Base-by-base conservation (phyloP, 345 rosid species). In the Aquilaria sinensis region DNA sequence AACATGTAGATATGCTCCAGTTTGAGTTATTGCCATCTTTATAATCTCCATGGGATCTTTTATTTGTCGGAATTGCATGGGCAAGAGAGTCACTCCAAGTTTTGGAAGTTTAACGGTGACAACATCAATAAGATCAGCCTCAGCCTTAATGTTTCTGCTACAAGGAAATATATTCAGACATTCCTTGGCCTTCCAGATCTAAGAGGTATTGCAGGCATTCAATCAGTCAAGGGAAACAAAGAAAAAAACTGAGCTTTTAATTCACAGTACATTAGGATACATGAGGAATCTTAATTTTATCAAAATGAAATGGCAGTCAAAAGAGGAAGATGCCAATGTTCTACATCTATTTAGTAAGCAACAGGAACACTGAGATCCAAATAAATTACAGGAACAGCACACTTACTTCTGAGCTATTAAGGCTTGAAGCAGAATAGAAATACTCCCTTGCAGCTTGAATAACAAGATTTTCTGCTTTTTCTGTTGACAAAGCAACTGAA, bases 101-200 rank as follows among this genome's bases (percentile, higher is more conserved):
- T 80, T 80, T 66, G 97, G 96, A 65, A 94, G 99, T 69, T 88
- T 88, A 64, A 77, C 82, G 51, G 97, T 90, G 63, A 94, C 79
- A 63, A 94, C 97, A 63, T 88, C 91, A 41, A 90, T 86, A 55
- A 81, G 65, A 75, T 88, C 96, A 56, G 85, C 82, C 83, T 90
- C 99, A 16, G 91, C 89, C 81, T 77, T 84, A 67, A 94, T 86
- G 65, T 67, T 76, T 67, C 86, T 85, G 85, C 96, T 90, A 63
- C 71, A 82, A 61, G 95, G 89, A 77, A 86, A 85, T 68, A 94
- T 71, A 75, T 74, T 84, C 56, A 94, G 79, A 75, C 97, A 94
- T 75, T 90, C 99, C 81, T 83, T 94, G 31, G 99, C 99, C 82
- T 78, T 90, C 99, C 96, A 90, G 61, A 94, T 90, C 99, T 90